A percentile compares a stretch with the other conserved stretches of the same genome.
Evolutionary conservation across 345 rosid genomes (phyloP).

Genomic region (Physaria fendleri): DNA sequence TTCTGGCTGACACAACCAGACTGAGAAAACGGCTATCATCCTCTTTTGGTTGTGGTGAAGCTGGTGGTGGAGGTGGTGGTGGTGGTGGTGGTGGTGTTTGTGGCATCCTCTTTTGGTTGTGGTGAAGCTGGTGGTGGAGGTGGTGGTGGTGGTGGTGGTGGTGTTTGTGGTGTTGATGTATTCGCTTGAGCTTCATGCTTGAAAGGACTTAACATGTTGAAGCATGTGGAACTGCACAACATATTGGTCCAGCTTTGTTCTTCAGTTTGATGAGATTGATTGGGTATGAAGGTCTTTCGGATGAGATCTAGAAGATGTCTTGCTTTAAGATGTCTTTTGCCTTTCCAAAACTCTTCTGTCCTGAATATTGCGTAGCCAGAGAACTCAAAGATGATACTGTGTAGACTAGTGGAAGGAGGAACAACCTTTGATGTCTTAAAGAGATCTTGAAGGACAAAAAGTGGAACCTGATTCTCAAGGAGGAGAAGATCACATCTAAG

Average conservation of each 20-base stretch:
- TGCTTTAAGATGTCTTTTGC: background rate
- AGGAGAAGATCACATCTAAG: conserved; percentile 20
- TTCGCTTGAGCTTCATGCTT: background rate
- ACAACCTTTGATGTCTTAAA: background rate
- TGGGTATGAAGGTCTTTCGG: conserved; percentile 3
- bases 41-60: background rate
- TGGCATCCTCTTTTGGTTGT: too few species aligned
- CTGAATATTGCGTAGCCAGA: background rate
- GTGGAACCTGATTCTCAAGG: conserved; percentile 20
- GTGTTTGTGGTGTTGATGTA: background rate
- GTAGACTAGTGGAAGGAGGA: background rate
- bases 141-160: background rate
- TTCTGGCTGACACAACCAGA: conserved; percentile 33
- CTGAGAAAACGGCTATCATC: conserved; percentile 20
- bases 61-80: background rate
- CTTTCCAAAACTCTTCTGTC: background rate
- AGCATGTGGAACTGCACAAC: background rate
- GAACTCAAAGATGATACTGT: background rate
- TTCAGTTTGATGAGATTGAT: background rate
- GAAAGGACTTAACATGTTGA: background rate
- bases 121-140: background rate
- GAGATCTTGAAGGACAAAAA: conserved; percentile 7
- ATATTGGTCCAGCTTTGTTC: background rate
- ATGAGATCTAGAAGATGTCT: conserved; percentile 22
- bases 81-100: background rate